A percentile compares a stretch with the other conserved stretches of the same genome.
Conservation (phyloP, 768 basidiomycete species). For the Lenzites betulinus region DNA sequence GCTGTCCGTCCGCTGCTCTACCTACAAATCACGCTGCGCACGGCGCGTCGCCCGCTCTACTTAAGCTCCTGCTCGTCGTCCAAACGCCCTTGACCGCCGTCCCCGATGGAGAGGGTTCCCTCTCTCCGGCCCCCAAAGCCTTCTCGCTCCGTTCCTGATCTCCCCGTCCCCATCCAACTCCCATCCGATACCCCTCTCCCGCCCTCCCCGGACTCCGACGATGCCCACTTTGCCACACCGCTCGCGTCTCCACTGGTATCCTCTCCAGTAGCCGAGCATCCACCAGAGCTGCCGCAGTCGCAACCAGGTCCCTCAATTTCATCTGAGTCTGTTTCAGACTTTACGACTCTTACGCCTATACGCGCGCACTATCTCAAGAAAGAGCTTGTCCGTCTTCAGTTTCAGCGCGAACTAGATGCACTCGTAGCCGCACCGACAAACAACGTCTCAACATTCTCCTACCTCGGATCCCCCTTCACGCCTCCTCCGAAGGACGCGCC, state of each 20-base stretch:
- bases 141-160: slow-evolving; percentile 14
- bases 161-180: slow-evolving; percentile 12
- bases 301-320: neutral
- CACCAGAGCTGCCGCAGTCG: neutral
- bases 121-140: slow-evolving; percentile 17
- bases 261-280: slow-evolving; percentile 11
- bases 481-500: slow-evolving; percentile 62
- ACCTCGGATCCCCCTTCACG: slow-evolving; percentile 87
- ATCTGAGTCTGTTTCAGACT: neutral
- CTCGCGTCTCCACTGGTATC: slow-evolving; percentile 20
- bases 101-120: slow-evolving; percentile 17
- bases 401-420: slow-evolving; percentile 73
- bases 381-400: slow-evolving; percentile 84
- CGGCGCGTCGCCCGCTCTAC: neutral
- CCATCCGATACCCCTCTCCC: slow-evolving; percentile 3
- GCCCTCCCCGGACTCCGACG: slow-evolving; percentile 11
- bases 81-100: slow-evolving; percentile 6
- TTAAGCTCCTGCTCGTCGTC: slow-evolving; percentile 3
- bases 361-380: slow-evolving; percentile 99
- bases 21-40: neutral
- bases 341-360: slow-evolving; percentile 67
- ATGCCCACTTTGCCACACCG: slow-evolving; percentile 18
- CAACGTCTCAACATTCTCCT: slow-evolving; percentile 70
- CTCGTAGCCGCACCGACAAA: slow-evolving; percentile 53
- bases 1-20: neutral